Evolutionary conservation across 352 stramenopile species (phyloP).

Genomic region (Phytopythium delawarense): DNA sequence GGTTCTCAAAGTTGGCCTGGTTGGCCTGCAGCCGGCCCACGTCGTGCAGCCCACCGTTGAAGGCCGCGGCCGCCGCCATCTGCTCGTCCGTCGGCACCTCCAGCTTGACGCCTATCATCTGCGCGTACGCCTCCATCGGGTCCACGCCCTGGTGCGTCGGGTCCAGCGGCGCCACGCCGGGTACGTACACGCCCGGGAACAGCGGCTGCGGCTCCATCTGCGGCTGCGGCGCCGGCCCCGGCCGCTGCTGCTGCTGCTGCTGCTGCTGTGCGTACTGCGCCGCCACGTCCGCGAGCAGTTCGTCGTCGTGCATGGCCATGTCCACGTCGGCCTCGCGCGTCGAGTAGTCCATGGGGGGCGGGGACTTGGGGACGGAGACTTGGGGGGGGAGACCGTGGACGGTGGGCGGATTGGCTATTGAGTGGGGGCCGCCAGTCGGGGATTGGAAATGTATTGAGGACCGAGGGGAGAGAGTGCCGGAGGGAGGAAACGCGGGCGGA

Average conservation of each 20-base stretch:
- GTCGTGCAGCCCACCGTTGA: constrained; percentile 16
- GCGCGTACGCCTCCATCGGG: constrained; percentile 78
- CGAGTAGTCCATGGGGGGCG: constrained; percentile 45
- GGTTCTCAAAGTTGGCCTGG: constrained; percentile 76
- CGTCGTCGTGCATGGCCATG: constrained; percentile 70
- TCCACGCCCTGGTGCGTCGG: constrained; percentile 30
- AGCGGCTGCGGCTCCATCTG: constrained; percentile 18
- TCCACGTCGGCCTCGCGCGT: constrained; percentile 59
- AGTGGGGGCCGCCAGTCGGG: neutral
- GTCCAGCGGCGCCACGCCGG: constrained; percentile 38
- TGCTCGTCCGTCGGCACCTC: constrained; percentile 49
- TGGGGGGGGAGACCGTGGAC: neutral
- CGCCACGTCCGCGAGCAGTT: constrained; percentile 48
- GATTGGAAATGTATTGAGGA: neutral
- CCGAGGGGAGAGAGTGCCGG: neutral
- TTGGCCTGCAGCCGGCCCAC: constrained; percentile 75
- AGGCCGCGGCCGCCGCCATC: constrained; percentile 21
- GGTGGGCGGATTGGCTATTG: neutral
- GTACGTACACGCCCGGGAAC: constrained; percentile 50
- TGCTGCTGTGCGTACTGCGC: constrained; percentile 30
- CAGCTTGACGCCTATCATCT: constrained; percentile 82
- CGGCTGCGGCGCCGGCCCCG: constrained; percentile 7
- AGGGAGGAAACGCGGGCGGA: neutral
- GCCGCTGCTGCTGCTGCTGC: constrained; percentile 1
- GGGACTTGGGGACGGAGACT: no score